phyloP scores from a whole-genome alignment of 768 basidiomycete species.

The Tubosaeta brunneosetosa region DNA sequence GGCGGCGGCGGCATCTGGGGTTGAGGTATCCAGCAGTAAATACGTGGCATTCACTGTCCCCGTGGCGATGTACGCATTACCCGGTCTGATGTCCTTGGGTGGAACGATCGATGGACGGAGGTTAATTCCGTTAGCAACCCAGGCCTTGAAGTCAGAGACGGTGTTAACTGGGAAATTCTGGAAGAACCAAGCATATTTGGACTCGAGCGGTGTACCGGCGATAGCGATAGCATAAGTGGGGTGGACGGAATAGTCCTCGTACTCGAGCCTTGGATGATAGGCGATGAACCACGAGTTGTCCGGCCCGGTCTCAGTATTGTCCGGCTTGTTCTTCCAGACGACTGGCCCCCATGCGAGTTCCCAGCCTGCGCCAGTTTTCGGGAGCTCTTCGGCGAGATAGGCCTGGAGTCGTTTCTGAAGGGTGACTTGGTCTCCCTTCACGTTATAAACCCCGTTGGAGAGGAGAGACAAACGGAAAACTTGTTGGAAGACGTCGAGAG shows the following conservation, averaged over 20 bases:
- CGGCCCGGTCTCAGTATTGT: background rate
- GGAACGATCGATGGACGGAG: background rate
- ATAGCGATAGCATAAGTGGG: slow-evolving; percentile 6
- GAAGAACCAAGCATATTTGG: background rate
- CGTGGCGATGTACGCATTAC: background rate
- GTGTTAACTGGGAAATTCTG: slow-evolving; percentile 1
- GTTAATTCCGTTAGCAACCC: background rate
- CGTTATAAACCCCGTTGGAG: background rate
- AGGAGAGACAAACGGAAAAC: background rate
- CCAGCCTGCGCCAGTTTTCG: background rate
- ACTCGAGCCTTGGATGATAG: background rate
- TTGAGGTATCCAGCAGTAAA: background rate
- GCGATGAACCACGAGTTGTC: slow-evolving; percentile 8
- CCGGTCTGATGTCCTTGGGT: background rate
- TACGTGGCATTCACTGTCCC: background rate
- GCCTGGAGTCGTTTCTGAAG: slow-evolving; percentile 4
- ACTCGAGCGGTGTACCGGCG: slow-evolving; percentile 1
- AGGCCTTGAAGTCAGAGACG: slow-evolving; percentile 4
- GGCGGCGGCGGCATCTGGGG: background rate
- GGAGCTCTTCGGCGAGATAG: background rate
- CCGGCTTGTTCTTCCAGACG: slow-evolving; percentile 3
- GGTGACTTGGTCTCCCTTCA: background rate
- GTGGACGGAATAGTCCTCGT: background rate
- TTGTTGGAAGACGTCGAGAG: slow-evolving; percentile 6
- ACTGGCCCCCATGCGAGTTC: slow-evolving; percentile 7